A percentile compares a stretch with the other conserved stretches of the same genome.
phyloP scores from a whole-genome alignment of 2,329 filamentous ascomycete species.

The Alternaria sp. region DNA sequence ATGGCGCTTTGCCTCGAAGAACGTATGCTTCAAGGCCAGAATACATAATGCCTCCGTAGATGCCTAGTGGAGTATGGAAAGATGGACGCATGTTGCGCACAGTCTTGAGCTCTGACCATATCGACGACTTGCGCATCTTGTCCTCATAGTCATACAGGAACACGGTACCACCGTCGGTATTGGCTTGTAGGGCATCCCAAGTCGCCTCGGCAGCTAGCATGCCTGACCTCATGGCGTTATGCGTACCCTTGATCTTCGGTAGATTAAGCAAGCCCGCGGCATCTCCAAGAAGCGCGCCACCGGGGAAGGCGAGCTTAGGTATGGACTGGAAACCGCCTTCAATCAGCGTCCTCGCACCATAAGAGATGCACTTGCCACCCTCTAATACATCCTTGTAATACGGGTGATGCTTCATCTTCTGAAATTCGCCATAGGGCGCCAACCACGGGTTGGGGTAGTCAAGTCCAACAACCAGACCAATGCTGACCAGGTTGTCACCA shows the following conservation, averaged over 20 bases:
- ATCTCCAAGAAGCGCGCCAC: slow-evolving; percentile 93
- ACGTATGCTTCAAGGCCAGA: slow-evolving; percentile 92
- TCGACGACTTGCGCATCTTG: slow-evolving; percentile 80
- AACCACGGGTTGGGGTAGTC: slow-evolving; percentile 98
- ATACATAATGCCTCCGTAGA: slow-evolving; percentile 91
- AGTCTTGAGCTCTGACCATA: slow-evolving; percentile 94
- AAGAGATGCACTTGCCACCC: slow-evolving; percentile 96
- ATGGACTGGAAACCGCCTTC: slow-evolving; percentile 98
- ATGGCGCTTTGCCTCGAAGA: slow-evolving; percentile 84
- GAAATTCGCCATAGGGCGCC: slow-evolving; percentile 94
- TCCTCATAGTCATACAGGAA: slow-evolving; percentile 97
- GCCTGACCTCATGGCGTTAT: slow-evolving; percentile 96
- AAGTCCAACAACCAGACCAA: slow-evolving; percentile 90
- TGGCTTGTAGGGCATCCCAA: slow-evolving; percentile 73
- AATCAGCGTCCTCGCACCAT: slow-evolving; percentile 88
- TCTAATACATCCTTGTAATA: slow-evolving; percentile 86
- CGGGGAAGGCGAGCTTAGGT: slow-evolving; percentile 95
- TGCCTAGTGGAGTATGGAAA: slow-evolving; percentile 85
- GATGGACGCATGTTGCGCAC: slow-evolving; percentile 98
- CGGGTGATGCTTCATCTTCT: slow-evolving; percentile 98
- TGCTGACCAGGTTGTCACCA: slow-evolving; percentile 92
- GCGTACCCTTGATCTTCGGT: slow-evolving; percentile 97
- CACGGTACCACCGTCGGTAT: slow-evolving; percentile 71
- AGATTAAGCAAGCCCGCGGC: slow-evolving; percentile 97
- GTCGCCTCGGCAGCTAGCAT: slow-evolving; percentile 96